Conservation (phyloP, 179 eudicot species). For the Amaranthus tricolor region DNA sequence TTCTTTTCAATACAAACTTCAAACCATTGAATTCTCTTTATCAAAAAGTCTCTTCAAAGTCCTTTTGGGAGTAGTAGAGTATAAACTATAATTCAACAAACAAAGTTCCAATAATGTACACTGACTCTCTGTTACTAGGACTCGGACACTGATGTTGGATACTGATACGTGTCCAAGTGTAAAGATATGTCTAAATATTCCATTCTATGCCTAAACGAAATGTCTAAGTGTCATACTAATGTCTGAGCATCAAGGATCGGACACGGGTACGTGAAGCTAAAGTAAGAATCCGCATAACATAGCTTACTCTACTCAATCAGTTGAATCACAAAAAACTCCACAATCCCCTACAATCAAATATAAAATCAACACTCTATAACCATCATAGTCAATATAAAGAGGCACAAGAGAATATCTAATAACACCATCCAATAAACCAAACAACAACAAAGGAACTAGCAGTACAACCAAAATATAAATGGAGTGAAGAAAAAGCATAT, state of each 20-base stretch:
- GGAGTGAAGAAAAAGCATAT: constrained; percentile 5
- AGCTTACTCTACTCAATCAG: neutral
- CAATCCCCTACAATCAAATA: neutral
- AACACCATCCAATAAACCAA: neutral
- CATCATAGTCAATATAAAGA: neutral
- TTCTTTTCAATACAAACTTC: neutral
- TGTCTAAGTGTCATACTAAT: too few species aligned
- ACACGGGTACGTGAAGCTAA: too few species aligned
- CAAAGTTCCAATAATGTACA: neutral
- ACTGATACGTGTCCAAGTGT: too few species aligned
- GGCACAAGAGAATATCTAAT: neutral
- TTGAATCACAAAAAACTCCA: too few species aligned
- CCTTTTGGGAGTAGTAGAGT: neutral
- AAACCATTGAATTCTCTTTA: neutral
- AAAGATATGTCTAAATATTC: too few species aligned
- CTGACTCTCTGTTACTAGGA: too few species aligned
- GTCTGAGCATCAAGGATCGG: too few species aligned
- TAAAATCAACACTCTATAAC: too few species aligned
- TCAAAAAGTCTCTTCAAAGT: neutral
- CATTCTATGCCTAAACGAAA: too few species aligned
- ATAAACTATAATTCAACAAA: neutral
- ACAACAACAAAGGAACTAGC: neutral
- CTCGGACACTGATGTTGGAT: too few species aligned
- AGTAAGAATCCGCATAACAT: too few species aligned
- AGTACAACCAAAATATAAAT: neutral